A percentile compares a stretch with the other conserved stretches of the same genome.
These are phyloP conservation scores for Thielaviopsis ethacetica DNA, from an alignment of 2,329 filamentous ascomycete genomes.

Conservation along the genomic window DNA sequence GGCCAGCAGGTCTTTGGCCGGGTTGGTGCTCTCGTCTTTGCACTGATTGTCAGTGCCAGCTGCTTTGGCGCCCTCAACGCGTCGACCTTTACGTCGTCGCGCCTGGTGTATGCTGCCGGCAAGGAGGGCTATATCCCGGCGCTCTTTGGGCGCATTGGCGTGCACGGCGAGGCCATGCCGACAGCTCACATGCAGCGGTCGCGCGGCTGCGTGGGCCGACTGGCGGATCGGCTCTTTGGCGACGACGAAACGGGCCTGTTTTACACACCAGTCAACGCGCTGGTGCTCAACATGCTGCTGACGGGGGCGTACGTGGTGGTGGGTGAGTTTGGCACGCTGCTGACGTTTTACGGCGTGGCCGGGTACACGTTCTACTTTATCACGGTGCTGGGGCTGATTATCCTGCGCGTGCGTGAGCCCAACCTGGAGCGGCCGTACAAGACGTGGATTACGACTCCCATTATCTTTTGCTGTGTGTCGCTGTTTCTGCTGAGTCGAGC, in stretches of 20 bases:
- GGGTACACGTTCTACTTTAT: constrained; percentile 97
- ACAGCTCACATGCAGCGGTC: constrained; percentile 27
- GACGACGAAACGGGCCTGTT: constrained; percentile 70
- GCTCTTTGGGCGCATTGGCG: constrained; percentile 68
- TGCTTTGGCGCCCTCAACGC: constrained; percentile 94
- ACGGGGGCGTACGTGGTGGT: constrained; percentile 65
- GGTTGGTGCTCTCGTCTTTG: constrained; percentile 65
- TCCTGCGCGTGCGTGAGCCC: constrained; percentile 76
- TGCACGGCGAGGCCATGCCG: constrained; percentile 29
- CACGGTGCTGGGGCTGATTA: constrained; percentile 81
- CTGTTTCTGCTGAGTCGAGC: constrained; percentile 79
- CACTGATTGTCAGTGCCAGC: constrained; percentile 74
- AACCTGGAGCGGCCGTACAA: constrained; percentile 78
- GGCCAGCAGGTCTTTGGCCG: constrained; percentile 79
- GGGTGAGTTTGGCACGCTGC: constrained; percentile 78
- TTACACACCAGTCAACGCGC: constrained; percentile 86
- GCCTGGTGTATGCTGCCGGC: constrained; percentile 82
- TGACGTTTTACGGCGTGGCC: constrained; percentile 95
- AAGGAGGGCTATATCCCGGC: constrained; percentile 87
- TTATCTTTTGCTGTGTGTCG: constrained; percentile 96
- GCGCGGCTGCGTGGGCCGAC: constrained; percentile 40
- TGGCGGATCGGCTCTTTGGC: constrained; percentile 46
- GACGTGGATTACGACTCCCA: constrained; percentile 92
- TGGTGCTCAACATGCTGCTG: constrained; percentile 61
- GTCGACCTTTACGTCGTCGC: constrained; percentile 80